Evolutionary conservation across 2,329 filamentous ascomycete genomes (phyloP), one percentile per base, ranked within the genome.

Genomic region (Dactylellina cionopaga): DNA sequence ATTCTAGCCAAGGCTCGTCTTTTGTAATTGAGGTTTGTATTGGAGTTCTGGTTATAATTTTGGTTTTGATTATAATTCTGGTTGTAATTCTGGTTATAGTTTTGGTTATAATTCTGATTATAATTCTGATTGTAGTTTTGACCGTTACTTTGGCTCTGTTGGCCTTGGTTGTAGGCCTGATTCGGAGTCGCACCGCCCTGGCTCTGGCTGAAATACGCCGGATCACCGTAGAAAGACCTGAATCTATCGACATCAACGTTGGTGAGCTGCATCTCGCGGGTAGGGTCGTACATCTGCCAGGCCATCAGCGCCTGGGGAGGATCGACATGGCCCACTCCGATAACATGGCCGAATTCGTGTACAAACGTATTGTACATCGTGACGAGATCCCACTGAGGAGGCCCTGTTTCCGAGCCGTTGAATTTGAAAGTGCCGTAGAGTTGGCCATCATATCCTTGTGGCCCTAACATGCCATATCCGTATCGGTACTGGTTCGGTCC

Each of bases 261-360:
- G 2, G 47, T 52, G 24, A 52, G 47, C 29, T 35, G 25, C 47
- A 52, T 52, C 22, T 52, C 47, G n/a, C 47, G 47, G 7, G 17
- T 52, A 29, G 47, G 47, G 35, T 52, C 47, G 31, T 52, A 52
- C 47, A 52, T 52, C 47, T 52, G 47, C 47, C 47, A 52, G 3
- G 47, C 47, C 47, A 52, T 52, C 11, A 52, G n/a, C 13, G 47
- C 47, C 47, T 52, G 47, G n/a, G 47, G 47, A 35, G 47, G 47
- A 35, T 52, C 47, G 15, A 52, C 47, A n/a, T 52, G 47, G 9
- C 47, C 47, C 9, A 52, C 13, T 7, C 47, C 47, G 47, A 52
- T 52, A 3, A 52, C 47, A 15, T 52, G 47, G 1, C 47, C 47
- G 27, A 52, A 52, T n/a, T 52, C 47, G 13, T 52, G 47, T n/a